Percentiles rank a stretch among this genome's conserved stretches.
Conservation (phyloP, 176 grass and related monocot genomes). For the Rhynchospora breviuscula region DNA sequence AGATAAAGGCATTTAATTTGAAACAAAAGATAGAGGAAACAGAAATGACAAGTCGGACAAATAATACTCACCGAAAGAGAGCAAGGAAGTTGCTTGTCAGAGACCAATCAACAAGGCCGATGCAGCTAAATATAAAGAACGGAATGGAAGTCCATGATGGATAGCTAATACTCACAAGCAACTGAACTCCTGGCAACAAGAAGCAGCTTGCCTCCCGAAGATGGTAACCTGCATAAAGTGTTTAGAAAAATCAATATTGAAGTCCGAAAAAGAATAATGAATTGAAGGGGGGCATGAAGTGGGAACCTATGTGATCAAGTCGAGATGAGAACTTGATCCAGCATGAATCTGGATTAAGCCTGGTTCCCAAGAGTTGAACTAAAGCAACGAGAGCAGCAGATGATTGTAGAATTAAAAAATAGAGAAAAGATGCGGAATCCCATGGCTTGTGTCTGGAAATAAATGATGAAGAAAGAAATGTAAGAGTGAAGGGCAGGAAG, state of each 20-base stretch:
- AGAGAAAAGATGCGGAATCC: slow-evolving; percentile 74
- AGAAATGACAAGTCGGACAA: slow-evolving; percentile 12
- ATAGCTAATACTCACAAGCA: slow-evolving; percentile 89
- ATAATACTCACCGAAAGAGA: slow-evolving; percentile 75
- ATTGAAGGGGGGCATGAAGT: background rate
- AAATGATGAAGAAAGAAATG: too few relatives aligned
- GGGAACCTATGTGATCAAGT: slow-evolving; percentile 72
- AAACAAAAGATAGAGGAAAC: background rate
- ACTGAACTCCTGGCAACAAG: slow-evolving; percentile 70
- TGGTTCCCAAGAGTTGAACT: slow-evolving; percentile 61
- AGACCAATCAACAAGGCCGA: slow-evolving; percentile 96
- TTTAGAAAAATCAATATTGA: slow-evolving; percentile 15
- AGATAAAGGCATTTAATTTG: background rate
- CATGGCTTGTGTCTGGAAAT: slow-evolving; percentile 66
- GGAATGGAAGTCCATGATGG: slow-evolving; percentile 94
- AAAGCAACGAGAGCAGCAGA: slow-evolving; percentile 68
- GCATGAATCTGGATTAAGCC: slow-evolving; percentile 70
- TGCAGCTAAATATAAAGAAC: slow-evolving; percentile 96
- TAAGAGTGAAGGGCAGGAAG: background rate
- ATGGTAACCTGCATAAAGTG: slow-evolving; percentile 76
- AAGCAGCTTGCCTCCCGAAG: slow-evolving; percentile 80
- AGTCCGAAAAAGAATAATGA: background rate
- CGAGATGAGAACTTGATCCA: slow-evolving; percentile 66
- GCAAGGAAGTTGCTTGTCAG: slow-evolving; percentile 97
- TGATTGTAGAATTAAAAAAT: slow-evolving; percentile 71